A percentile compares a stretch with the other conserved stretches of the same genome.
phyloP scores from a whole-genome alignment of 2,329 filamentous ascomycete genomes.

The Verticillium klebahnii region DNA sequence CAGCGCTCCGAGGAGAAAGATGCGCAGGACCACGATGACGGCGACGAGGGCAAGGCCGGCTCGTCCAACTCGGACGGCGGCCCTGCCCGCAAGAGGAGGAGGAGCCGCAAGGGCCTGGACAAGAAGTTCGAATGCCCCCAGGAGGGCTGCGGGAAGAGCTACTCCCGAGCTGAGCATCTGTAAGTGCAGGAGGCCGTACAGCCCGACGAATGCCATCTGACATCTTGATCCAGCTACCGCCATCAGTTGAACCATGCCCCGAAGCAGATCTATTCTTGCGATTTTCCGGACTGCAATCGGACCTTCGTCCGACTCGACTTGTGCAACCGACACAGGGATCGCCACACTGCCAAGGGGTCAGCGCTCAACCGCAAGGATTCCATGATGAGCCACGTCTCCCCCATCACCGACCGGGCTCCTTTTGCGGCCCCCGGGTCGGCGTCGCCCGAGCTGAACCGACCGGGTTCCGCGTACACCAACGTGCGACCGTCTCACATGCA shows the following conservation, averaged over 20 bases:
- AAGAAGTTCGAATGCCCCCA: constrained; percentile 82
- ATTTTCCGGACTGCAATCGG: constrained; percentile 84
- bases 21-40: constrained; percentile 34
- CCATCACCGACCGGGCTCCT: constrained; percentile 34
- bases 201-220: not conserved
- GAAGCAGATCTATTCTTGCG: constrained; percentile 91
- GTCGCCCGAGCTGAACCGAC: constrained; percentile 43
- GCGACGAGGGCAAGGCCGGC: constrained; percentile 36
- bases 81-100: constrained; percentile 55
- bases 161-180: constrained; percentile 92
- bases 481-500: constrained; percentile 33
- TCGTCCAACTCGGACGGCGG: constrained; percentile 48
- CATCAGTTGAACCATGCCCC: constrained; percentile 95
- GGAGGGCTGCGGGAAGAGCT: constrained; percentile 89
- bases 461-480: constrained; percentile 35
- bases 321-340: constrained; percentile 77
- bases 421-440: constrained; percentile 35
- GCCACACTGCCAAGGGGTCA: constrained; percentile 75
- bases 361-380: constrained; percentile 71
- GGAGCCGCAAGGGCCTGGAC: constrained; percentile 73
- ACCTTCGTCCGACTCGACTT: constrained; percentile 92
- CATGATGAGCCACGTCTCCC: constrained; percentile 48
- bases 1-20: constrained; percentile 39
- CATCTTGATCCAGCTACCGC: constrained; percentile 53
- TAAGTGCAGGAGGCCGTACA: constrained; percentile 42